Evolutionary conservation across 345 rosid species (phyloP).

Genomic region (Pugionium dolabratum): DNA sequence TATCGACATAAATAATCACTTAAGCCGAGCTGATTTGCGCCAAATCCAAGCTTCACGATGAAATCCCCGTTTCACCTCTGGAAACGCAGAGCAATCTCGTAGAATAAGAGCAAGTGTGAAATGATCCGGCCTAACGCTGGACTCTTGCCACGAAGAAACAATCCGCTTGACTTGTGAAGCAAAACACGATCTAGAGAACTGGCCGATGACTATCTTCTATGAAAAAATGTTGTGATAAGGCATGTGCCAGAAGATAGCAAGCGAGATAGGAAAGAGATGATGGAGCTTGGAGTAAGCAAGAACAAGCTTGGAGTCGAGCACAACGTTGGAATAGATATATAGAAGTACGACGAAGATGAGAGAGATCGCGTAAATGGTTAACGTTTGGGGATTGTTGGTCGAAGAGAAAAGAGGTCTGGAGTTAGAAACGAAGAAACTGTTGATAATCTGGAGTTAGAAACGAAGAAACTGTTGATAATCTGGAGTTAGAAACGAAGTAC

Average conservation of each 20-base stretch:
- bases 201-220: conserved; percentile 67
- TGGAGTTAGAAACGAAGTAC: no score
- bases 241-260: conserved; percentile 63
- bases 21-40: conserved; percentile 51
- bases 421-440: no score
- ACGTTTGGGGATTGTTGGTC: conserved; percentile 48
- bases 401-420: conserved; percentile 45
- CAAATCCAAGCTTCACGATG: conserved; percentile 49
- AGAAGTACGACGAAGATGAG: conserved; percentile 54
- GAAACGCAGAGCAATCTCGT: conserved; percentile 40
- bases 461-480: no score
- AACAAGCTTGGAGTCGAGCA: conserved; percentile 57
- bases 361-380: conserved; percentile 54
- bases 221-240: conserved; percentile 58
- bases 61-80: conserved; percentile 37
- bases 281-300: conserved; percentile 53
- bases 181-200: conserved; percentile 53
- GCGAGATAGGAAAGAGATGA: conserved; percentile 46
- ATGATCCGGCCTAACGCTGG: conserved; percentile 49
- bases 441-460: no score
- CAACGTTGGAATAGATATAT: conserved; percentile 47
- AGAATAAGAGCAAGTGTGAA: conserved; percentile 65
- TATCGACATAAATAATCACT: conserved; percentile 47
- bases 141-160: conserved; percentile 51
- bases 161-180: conserved; percentile 42